Conservation (phyloP, 140 eudicot species). For the Erigeron philadelphicus region DNA sequence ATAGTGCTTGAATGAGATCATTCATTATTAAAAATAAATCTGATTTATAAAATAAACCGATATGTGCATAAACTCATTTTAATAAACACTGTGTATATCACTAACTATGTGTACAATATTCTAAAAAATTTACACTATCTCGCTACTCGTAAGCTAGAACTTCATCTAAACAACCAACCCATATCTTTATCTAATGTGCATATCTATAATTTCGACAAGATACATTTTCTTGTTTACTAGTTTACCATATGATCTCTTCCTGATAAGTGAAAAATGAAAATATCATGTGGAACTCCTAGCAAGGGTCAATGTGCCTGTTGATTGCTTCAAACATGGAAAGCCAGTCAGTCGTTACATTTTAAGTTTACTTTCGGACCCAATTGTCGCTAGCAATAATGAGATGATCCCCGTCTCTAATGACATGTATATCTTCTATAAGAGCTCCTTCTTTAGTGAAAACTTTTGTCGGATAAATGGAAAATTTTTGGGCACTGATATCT, state of each 20-base stretch:
- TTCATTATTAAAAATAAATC: background rate
- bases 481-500: conserved; percentile 44
- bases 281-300: conserved; percentile 1
- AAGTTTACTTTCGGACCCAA: conserved; percentile 19
- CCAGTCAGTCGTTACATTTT: background rate
- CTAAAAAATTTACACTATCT: conserved; percentile 7
- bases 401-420: conserved; percentile 80
- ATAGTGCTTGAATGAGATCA: background rate
- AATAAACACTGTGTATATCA: background rate
- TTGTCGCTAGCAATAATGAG: conserved; percentile 41
- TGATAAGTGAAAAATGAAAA: background rate
- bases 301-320: conserved; percentile 7
- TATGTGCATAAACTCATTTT: background rate
- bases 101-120: background rate
- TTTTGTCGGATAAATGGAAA: conserved; percentile 42
- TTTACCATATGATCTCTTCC: background rate
- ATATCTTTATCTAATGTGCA: conserved; percentile 10
- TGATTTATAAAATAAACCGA: background rate
- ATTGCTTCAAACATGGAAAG: conserved; percentile 4
- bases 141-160: conserved; percentile 11
- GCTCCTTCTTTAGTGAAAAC: conserved; percentile 53
- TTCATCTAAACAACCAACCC: background rate
- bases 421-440: conserved; percentile 48
- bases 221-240: background rate
- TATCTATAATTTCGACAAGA: background rate